Base-by-base conservation (phyloP, 768 basidiomycete genomes). In the Rhizopogon vesiculosus region DNA sequence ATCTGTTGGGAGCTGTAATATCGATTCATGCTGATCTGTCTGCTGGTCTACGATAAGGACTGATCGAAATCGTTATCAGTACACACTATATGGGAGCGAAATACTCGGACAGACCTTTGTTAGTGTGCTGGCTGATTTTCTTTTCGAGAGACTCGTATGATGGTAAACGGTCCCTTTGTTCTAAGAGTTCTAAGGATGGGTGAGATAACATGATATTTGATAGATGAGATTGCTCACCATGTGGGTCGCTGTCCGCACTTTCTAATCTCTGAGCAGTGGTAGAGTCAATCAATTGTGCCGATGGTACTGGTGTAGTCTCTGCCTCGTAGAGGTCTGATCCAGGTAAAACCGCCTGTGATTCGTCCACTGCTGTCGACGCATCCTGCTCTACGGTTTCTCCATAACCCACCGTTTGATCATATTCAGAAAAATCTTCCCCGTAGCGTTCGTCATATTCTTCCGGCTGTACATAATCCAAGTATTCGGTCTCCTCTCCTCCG, bases 391-490 rank as follows among this genome's bases (percentile, higher is more conserved):
- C 65, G 35, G 25, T 31, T 53, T 61, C 66, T n/a, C 62, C 66
- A 9, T 61, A 59, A 42, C 63, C 64, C 12, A 18, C 49, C 42
- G 55, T 51, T 46, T 66, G 62, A 38, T 56, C 61, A 10, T 62
- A 61, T 49, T 76, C 74, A 0, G 62, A 62, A 12, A 71, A 62
- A 29, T 67, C 70, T 29, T 74, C 76, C 22, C 69, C 70, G 29
- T 69, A 72, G 42, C 58, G 64, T 38, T 72, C 71, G 25, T 73
- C 70, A 53, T 72, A 70, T 22, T 75, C 76, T 48, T 67, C 71
- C 2, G 60, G 55, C 28, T 73, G 68, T 45, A 61, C 62, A 42
- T 68, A 64, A 33, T 74, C 70, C 18, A 65, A 42, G 45, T 73
- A 72, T 51, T 71, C 72, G 6, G 66, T 61, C 10, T 67, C 70